phyloP scores from a whole-genome alignment of 2,329 filamentous ascomycete species.

The Penicillium frequentans region DNA sequence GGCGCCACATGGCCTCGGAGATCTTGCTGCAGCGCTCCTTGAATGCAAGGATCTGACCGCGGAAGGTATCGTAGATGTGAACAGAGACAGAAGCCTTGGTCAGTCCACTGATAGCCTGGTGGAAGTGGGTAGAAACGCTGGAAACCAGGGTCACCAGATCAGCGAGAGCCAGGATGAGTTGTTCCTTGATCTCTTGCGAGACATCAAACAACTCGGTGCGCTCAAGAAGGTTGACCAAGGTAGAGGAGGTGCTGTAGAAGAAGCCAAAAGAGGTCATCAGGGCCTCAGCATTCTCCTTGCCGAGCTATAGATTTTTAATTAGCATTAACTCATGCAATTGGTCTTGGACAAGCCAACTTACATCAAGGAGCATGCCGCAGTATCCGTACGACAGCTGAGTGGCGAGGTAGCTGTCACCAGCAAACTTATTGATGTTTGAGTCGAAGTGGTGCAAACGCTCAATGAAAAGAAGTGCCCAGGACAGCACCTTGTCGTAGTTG shows the following conservation, averaged over 20 bases:
- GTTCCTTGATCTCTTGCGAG: slow-evolving; percentile 50
- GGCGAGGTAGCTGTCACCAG: slow-evolving; percentile 41
- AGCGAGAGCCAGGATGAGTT: slow-evolving; percentile 42
- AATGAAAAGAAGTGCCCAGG: slow-evolving; percentile 42
- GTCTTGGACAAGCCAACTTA: slow-evolving; percentile 23
- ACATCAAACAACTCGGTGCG: slow-evolving; percentile 49
- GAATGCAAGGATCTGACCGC: slow-evolving; percentile 37
- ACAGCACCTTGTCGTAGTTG: slow-evolving; percentile 42
- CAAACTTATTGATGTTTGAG: slow-evolving; percentile 36
- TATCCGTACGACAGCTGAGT: slow-evolving; percentile 52
- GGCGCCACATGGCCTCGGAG: slow-evolving; percentile 41
- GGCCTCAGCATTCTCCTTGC: slow-evolving; percentile 30
- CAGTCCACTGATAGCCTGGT: slow-evolving; percentile 28
- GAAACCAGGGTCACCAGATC: slow-evolving; percentile 36
- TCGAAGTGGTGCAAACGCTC: slow-evolving; percentile 41
- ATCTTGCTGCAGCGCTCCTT: slow-evolving; percentile 35
- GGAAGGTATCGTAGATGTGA: slow-evolving; percentile 42
- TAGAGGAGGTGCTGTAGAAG: slow-evolving; percentile 50
- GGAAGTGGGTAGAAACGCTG: slow-evolving; percentile 38
- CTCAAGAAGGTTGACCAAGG: slow-evolving; percentile 45
- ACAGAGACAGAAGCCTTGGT: slow-evolving; percentile 29
- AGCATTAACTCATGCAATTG: not conserved
- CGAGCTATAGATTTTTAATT: slow-evolving; percentile 12
- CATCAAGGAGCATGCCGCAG: slow-evolving; percentile 50
- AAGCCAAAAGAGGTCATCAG: slow-evolving; percentile 54